A percentile compares a stretch with the other conserved stretches of the same genome.
These are phyloP conservation scores for Auriscalpium vulgare DNA, from an alignment of 768 basidiomycete genomes.

Conservation along the genomic window DNA sequence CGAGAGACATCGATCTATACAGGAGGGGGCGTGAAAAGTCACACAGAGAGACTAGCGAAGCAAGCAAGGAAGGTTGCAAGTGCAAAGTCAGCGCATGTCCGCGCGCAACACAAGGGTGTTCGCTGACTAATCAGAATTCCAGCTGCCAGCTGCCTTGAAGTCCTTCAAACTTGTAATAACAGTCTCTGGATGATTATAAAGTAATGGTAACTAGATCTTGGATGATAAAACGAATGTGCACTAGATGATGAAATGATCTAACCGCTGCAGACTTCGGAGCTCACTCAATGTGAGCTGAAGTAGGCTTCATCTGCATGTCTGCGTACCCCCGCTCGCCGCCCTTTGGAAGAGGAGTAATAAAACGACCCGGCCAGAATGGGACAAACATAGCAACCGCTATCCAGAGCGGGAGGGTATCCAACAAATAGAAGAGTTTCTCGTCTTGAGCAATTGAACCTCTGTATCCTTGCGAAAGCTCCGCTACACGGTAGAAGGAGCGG, in stretches of 20 bases:
- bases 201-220: no score
- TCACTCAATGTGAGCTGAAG: no score
- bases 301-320: no score
- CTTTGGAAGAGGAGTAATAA: slow-evolving; percentile 25
- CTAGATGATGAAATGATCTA: no score
- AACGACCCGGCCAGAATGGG: slow-evolving; percentile 58
- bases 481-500: slow-evolving; percentile 51
- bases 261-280: no score
- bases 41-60: neutral
- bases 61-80: neutral
- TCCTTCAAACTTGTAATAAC: no score
- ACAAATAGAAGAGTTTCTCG: slow-evolving; percentile 56
- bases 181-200: no score
- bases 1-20: neutral
- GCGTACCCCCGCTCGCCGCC: no score
- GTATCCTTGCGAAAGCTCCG: slow-evolving; percentile 61
- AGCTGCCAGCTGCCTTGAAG: no score
- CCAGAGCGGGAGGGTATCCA: slow-evolving; percentile 61
- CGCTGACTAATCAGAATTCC: neutral
- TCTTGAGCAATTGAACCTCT: slow-evolving; percentile 45
- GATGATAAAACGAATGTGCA: no score
- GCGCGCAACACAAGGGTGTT: no score
- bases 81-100: no score
- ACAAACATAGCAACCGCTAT: slow-evolving; percentile 51
- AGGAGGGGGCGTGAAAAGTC: neutral